Conservation (phyloP, 768 basidiomycete species). For the Lentinula detonsa region DNA sequence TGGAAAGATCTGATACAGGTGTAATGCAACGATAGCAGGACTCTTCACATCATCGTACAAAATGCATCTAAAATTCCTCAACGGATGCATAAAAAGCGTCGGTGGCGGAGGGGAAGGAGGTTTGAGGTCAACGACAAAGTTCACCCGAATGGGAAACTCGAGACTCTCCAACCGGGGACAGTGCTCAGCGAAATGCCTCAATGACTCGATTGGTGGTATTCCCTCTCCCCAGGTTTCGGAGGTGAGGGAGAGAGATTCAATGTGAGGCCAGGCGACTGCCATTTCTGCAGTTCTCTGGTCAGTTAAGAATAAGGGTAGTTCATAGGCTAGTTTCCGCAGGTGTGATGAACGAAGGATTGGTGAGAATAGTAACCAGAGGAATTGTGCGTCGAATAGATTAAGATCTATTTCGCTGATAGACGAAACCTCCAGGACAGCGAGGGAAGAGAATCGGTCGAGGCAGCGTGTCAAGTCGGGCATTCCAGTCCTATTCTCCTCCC, state of each 20-base stretch:
- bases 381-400: neutral
- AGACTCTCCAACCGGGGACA: neutral
- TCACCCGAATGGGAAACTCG: neutral
- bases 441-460: slow-evolving; percentile 2
- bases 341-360: neutral
- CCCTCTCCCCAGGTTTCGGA: slow-evolving; percentile 1
- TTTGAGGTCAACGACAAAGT: neutral
- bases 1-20: slow-evolving; percentile 1
- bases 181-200: neutral
- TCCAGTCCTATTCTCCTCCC: neutral
- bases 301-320: neutral
- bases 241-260: neutral
- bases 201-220: neutral
- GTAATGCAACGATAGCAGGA: neutral
- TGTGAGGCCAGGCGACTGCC: neutral
- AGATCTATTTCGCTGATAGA: neutral
- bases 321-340: neutral
- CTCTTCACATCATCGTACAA: neutral
- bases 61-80: neutral
- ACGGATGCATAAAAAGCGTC: neutral
- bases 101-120: neutral
- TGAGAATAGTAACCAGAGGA: neutral
- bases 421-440: neutral
- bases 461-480: neutral
- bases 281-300: neutral